A percentile compares a stretch with the other conserved stretches of the same genome.
Evolutionary conservation across 768 basidiomycete genomes (phyloP).

Genomic region (Tephrocybe sp.): DNA sequence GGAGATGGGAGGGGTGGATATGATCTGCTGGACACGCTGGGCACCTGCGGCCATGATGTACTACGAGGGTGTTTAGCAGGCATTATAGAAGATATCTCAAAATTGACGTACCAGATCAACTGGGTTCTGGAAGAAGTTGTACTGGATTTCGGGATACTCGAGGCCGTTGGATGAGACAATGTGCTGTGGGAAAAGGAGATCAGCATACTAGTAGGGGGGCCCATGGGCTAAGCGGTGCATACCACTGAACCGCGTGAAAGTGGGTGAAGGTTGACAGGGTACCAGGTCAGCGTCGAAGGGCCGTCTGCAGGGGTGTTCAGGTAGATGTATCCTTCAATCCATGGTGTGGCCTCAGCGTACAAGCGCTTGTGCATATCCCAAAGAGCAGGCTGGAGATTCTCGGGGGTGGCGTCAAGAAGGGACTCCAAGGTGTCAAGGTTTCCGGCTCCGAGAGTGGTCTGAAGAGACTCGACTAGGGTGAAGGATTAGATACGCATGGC

Average conservation of each 20-base stretch:
- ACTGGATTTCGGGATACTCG: constrained; percentile 1
- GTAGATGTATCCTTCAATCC: constrained; percentile 3
- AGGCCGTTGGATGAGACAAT: background rate
- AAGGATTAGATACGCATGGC: background rate
- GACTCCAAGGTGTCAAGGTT: background rate
- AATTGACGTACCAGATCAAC: background rate
- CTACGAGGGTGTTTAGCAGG: background rate
- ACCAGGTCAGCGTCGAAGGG: constrained; percentile 1
- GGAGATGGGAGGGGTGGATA: constrained; percentile 1
- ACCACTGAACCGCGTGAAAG: constrained; percentile 2
- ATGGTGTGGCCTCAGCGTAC: background rate
- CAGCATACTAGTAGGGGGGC: too few relatives aligned
- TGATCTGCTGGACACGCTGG: constrained; percentile 1
- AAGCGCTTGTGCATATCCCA: background rate
- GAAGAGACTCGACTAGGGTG: background rate
- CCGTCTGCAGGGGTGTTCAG: background rate
- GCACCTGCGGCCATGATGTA: constrained; percentile 2
- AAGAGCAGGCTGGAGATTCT: background rate
- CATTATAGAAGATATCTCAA: background rate
- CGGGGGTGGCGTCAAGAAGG: background rate
- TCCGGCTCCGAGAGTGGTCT: background rate
- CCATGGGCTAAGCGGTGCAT: background rate
- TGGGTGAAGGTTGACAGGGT: constrained; percentile 2
- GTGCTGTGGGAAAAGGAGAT: background rate
- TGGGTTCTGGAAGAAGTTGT: constrained; percentile 6